A percentile compares a stretch with the other conserved stretches of the same genome.
phyloP scores from a whole-genome alignment of 2,329 filamentous ascomycete genomes.

The Pseudogymnoascus sp. region DNA sequence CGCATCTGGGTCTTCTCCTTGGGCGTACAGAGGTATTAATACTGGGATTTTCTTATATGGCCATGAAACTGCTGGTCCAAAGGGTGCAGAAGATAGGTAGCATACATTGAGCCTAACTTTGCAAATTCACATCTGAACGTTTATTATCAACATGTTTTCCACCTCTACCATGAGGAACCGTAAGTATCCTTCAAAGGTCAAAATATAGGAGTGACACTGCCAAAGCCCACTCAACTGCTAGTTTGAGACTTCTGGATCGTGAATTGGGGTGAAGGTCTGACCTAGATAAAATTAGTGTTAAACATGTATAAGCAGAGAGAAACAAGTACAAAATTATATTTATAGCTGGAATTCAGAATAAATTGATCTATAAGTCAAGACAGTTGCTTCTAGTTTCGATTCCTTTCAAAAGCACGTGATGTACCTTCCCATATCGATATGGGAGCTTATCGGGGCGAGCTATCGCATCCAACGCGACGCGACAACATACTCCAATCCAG shows the following conservation, averaged over 20 bases:
- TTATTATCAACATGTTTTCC: neutral
- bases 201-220: neutral
- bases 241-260: neutral
- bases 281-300: neutral
- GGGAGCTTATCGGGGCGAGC: neutral
- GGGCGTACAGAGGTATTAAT: neutral
- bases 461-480: constrained; percentile 3
- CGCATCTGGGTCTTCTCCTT: neutral
- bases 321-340: neutral
- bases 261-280: neutral
- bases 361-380: neutral
- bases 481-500: constrained; percentile 2
- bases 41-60: neutral
- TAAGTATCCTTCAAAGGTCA: neutral
- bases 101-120: neutral
- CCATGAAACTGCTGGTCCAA: neutral
- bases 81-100: neutral
- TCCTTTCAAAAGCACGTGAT: neutral
- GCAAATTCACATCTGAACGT: neutral
- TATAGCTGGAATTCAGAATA: neutral
- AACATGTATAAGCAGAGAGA: neutral
- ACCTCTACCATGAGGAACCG: neutral
- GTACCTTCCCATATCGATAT: neutral
- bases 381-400: too few species aligned
- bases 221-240: neutral